Conservation (phyloP, 768 basidiomycete genomes). For the Rubroboletus satanas region DNA sequence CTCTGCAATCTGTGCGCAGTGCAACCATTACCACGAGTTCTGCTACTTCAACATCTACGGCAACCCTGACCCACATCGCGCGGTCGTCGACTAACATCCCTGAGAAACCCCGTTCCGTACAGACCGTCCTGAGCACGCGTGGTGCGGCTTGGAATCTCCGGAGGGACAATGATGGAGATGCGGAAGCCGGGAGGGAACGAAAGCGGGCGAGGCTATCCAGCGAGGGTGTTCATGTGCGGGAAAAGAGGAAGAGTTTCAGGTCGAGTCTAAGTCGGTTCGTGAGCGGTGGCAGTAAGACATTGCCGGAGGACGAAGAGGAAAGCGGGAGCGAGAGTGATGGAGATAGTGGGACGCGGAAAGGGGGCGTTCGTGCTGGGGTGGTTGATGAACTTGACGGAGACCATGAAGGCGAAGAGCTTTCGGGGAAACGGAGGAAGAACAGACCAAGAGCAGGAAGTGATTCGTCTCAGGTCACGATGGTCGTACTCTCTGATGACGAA, state of each 20-base stretch:
- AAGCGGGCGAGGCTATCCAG: slow-evolving; percentile 36
- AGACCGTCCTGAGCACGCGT: slow-evolving; percentile 50
- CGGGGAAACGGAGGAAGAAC: slow-evolving; percentile 1
- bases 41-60: neutral
- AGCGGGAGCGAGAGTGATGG: slow-evolving; percentile 10
- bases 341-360: slow-evolving; percentile 1
- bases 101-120: slow-evolving; percentile 25
- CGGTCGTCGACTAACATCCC: neutral
- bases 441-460: slow-evolving; percentile 12
- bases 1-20: neutral
- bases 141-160: slow-evolving; percentile 47
- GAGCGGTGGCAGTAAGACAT: slow-evolving; percentile 39
- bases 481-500: slow-evolving; percentile 25
- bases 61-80: neutral
- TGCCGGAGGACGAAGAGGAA: slow-evolving; percentile 16
- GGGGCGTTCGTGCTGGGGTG: neutral
- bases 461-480: slow-evolving; percentile 19
- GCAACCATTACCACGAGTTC: neutral
- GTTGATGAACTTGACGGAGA: slow-evolving; percentile 19
- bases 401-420: neutral
- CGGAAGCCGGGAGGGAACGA: slow-evolving; percentile 22
- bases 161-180: slow-evolving; percentile 8
- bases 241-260: slow-evolving; percentile 38
- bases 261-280: slow-evolving; percentile 52
- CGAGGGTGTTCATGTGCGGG: slow-evolving; percentile 5